Evolutionary conservation across 1,139 yeast genomes (phyloP), one percentile per base, ranked within the genome.

Genomic region (Yamadazyma dendronema): DNA sequence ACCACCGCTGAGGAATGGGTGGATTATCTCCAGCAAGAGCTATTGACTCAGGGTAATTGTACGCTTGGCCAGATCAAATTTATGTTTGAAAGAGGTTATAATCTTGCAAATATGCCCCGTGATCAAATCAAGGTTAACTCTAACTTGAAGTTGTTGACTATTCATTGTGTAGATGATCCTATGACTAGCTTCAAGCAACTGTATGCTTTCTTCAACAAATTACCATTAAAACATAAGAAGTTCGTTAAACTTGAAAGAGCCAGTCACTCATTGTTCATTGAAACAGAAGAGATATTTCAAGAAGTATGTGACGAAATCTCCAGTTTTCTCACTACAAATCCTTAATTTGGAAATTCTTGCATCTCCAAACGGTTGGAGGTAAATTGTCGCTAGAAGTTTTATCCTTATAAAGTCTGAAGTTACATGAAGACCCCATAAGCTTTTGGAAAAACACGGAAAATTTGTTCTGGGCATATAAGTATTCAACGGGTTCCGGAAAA

Each of bases 201-300:
- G 48, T 34, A 46, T 34, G 22, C 8, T 6, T 54, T 52, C 33
- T 48, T 44, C 22, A 39, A 54, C 4, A 44, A 41, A 17, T 30
- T 53, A 7, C 40, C 51, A 6, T 35, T 52, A 9, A 22, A 35
- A 10, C 5, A 43, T 7, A 56, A 55, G 31, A 31, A 45, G 29
- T 49, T 49, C 34, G 42, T 44, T 1, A 25, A 26, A 6, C 35
- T 52, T 25, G 38, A 47, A 4, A 36, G 47, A 24, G 51, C 50
- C 6, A 48, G 43, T 7, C 60, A 55, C 42, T 50, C 59, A 2
- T 41, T 55, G 17, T 52, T 53, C 30, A 46, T 54, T 31, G 60
- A 54, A 39, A 46, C 46, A 3, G 59, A 55, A 3, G 42, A 44
- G 16, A 43, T 48, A 5, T 53, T 51, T 36, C 21, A 44, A n/a